A percentile compares a stretch with the other conserved stretches of the same genome.
Conservation (phyloP, 495 filamentous ascomycete genomes). For the Tuber calosporum region DNA sequence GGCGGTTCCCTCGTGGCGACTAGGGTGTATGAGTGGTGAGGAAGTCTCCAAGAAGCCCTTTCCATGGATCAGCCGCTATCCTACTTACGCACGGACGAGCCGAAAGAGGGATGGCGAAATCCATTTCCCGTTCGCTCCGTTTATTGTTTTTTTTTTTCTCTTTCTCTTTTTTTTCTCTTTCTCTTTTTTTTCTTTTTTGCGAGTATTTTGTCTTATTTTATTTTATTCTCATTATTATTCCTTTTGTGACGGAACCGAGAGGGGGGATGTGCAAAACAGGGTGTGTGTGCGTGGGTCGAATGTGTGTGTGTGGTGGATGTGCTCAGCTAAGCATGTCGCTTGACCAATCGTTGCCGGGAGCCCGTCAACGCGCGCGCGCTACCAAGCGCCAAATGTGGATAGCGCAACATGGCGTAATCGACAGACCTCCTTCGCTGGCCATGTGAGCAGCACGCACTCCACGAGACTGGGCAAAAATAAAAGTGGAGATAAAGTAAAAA, state of each 20-base stretch:
- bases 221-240: not conserved
- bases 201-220: not conserved
- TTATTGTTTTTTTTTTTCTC: no score
- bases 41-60: not conserved
- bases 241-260: not conserved
- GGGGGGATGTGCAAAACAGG: not conserved
- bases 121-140: not conserved
- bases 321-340: not conserved
- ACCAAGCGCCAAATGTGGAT: conserved; percentile 34
- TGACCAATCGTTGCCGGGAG: not conserved
- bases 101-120: not conserved
- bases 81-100: not conserved
- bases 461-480: not conserved
- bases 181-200: no score
- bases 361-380: not conserved
- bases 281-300: not conserved
- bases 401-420: conserved; percentile 37
- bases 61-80: conserved; percentile 1
- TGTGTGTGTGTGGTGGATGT: not conserved
- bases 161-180: no score
- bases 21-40: not conserved
- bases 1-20: conserved; percentile 5
- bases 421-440: conserved; percentile 29
- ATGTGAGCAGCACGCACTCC: conserved; percentile 33
- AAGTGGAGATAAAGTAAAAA: not conserved